These are phyloP conservation scores for Populus nigra DNA, from an alignment of 345 rosid genomes.

Conservation along the genomic window DNA sequence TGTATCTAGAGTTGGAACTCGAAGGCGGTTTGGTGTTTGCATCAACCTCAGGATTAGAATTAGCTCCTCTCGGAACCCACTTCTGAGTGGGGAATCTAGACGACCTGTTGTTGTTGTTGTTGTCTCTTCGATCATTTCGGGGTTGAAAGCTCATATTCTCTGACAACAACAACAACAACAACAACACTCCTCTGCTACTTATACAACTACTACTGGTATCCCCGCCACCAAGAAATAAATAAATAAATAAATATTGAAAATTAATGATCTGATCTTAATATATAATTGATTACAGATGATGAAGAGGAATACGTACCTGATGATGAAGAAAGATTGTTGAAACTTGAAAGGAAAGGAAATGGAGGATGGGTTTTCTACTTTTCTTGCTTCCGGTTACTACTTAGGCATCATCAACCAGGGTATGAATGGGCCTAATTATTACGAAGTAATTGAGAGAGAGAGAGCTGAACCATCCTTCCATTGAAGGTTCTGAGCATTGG, in stretches of 20 bases:
- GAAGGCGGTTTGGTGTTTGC: slow-evolving; percentile 22
- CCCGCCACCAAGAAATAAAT: neutral
- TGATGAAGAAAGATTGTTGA: neutral
- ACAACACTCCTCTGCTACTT: neutral
- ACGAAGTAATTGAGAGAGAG: too few species aligned
- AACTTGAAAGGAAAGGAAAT: neutral
- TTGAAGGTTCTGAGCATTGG: too few species aligned
- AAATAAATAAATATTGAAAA: too few species aligned
- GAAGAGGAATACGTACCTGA: too few species aligned
- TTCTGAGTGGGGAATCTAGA: slow-evolving; percentile 39
- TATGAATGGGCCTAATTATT: too few species aligned
- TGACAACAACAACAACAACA: neutral
- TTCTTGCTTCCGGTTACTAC: neutral
- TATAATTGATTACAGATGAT: too few species aligned
- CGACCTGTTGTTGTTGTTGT: slow-evolving; percentile 31
- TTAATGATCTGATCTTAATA: too few species aligned
- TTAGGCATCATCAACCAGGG: too few species aligned
- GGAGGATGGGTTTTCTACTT: too few species aligned
- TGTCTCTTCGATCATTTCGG: slow-evolving; percentile 46
- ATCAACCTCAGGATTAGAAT: slow-evolving; percentile 20
- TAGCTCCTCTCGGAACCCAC: slow-evolving; percentile 71
- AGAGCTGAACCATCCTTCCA: too few species aligned
- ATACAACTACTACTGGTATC: neutral
- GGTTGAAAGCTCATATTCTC: slow-evolving; percentile 59
- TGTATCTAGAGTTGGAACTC: slow-evolving; percentile 14